Evolutionary conservation across 169 alveolate genomes (phyloP).

Genomic region (Cryptosporidium baileyi): DNA sequence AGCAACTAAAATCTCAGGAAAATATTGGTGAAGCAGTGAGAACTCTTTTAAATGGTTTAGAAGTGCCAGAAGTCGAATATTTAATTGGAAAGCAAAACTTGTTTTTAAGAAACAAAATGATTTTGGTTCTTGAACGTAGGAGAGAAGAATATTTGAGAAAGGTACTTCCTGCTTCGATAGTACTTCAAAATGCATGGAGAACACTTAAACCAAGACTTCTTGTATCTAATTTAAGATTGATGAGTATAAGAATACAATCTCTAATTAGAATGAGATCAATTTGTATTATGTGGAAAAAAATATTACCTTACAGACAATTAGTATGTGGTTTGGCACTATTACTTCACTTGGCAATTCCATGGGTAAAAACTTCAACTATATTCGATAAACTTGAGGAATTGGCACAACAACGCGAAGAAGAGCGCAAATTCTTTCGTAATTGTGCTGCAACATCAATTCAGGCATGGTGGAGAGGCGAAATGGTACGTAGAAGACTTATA

Average conservation of each 20-base stretch:
- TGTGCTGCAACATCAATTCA: slow-evolving; percentile 65
- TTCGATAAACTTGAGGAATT: slow-evolving; percentile 58
- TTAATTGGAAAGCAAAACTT: slow-evolving; percentile 45
- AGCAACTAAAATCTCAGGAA: slow-evolving; percentile 14
- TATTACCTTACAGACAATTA: slow-evolving; percentile 31
- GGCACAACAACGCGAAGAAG: slow-evolving; percentile 64
- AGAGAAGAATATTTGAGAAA: slow-evolving; percentile 58
- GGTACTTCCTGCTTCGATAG: slow-evolving; percentile 35
- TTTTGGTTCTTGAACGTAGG: slow-evolving; percentile 59
- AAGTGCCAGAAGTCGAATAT: slow-evolving; percentile 59
- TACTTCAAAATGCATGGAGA: slow-evolving; percentile 69
- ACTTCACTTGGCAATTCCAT: slow-evolving; percentile 55
- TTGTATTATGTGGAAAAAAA: slow-evolving; percentile 7
- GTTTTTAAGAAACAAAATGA: slow-evolving; percentile 50
- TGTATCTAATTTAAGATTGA: slow-evolving; percentile 5
- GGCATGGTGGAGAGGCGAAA: slow-evolving; percentile 71
- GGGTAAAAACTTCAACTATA: slow-evolving; percentile 69
- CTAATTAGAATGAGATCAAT: slow-evolving; percentile 55
- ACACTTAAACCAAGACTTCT: slow-evolving; percentile 46
- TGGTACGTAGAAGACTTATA: slow-evolving; percentile 58
- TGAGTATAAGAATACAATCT: slow-evolving; percentile 65
- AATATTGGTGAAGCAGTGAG: slow-evolving; percentile 46
- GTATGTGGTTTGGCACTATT: slow-evolving; percentile 52
- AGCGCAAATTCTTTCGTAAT: slow-evolving; percentile 46
- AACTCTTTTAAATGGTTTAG: slow-evolving; percentile 27